These are phyloP conservation scores for Pseudozyma pruni DNA, from an alignment of 1,284 basidiomycete genomes.

Conservation along the genomic window DNA sequence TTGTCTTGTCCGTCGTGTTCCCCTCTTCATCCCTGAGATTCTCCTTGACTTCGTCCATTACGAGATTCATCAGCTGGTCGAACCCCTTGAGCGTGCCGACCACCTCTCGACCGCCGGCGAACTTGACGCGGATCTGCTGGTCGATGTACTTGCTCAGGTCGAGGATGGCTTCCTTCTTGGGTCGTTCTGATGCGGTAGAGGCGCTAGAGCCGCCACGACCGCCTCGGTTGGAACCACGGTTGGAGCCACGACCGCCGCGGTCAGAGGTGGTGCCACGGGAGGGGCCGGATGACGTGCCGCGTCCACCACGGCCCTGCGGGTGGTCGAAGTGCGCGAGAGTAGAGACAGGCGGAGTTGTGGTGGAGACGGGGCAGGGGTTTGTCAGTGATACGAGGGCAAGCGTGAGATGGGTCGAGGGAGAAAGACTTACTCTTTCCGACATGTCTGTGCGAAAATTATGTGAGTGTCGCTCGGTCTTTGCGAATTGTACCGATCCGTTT, in stretches of 20 bases:
- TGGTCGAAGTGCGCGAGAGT: neutral
- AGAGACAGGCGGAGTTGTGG: no score
- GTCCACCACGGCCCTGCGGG: constrained; percentile 23
- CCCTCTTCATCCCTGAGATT: constrained; percentile 69
- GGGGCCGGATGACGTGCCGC: constrained; percentile 19
- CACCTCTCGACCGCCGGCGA: constrained; percentile 94
- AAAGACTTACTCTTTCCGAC: constrained; percentile 37
- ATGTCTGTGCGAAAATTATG: constrained; percentile 2
- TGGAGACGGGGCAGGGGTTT: no score
- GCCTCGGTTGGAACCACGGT: constrained; percentile 8
- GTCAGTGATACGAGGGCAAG: neutral
- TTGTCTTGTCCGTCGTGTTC: constrained; percentile 51
- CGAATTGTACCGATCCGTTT: no score
- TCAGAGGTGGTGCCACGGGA: constrained; percentile 11
- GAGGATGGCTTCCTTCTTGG: constrained; percentile 92
- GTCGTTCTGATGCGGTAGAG: constrained; percentile 74
- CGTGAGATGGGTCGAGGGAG: neutral
- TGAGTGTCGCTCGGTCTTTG: neutral
- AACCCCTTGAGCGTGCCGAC: constrained; percentile 92
- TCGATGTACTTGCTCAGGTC: constrained; percentile 94
- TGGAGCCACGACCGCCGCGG: constrained; percentile 7
- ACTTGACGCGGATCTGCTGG: constrained; percentile 91
- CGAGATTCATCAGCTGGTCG: constrained; percentile 95
- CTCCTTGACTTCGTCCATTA: constrained; percentile 88
- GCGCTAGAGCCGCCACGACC: constrained; percentile 8